These are phyloP conservation scores for Aschersonia sp. DNA, from an alignment of 2,329 filamentous ascomycete genomes.

Conservation along the genomic window DNA sequence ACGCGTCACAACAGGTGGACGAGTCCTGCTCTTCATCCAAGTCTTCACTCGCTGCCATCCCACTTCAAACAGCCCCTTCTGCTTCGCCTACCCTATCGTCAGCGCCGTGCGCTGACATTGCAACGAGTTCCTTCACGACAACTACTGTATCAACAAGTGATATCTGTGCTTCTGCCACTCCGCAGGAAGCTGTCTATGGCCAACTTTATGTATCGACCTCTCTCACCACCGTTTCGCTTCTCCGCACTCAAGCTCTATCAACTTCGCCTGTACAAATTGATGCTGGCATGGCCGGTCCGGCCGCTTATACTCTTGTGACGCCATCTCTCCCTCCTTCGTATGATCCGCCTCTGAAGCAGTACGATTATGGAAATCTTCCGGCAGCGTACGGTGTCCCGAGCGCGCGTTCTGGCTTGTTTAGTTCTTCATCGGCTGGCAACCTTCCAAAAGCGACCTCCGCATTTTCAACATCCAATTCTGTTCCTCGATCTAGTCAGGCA, in stretches of 20 bases:
- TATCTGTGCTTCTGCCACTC: neutral
- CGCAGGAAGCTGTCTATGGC: neutral
- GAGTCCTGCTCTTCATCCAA: neutral
- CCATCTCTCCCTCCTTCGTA: slow-evolving; percentile 4
- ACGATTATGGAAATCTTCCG: slow-evolving; percentile 3
- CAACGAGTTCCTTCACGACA: neutral
- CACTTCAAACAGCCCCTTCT: too few relatives aligned
- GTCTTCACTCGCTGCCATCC: neutral
- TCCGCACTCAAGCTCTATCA: neutral
- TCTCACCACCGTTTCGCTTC: neutral
- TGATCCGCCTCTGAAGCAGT: slow-evolving; percentile 4
- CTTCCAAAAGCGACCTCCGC: neutral
- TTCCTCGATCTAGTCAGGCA: neutral
- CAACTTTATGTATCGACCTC: neutral
- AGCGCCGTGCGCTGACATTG: slow-evolving; percentile 1
- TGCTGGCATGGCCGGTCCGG: neutral
- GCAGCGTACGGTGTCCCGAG: slow-evolving; percentile 1
- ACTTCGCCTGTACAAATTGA: neutral
- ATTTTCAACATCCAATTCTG: neutral
- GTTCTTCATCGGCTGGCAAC: neutral
- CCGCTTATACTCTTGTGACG: slow-evolving; percentile 1
- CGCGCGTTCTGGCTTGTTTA: neutral
- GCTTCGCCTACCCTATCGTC: neutral
- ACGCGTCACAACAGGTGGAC: neutral
- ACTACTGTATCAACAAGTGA: neutral